Evolutionary conservation across 2,329 filamentous ascomycete genomes (phyloP), one percentile per base, ranked within the genome.

Genomic region (Aureobasidium sp.): DNA sequence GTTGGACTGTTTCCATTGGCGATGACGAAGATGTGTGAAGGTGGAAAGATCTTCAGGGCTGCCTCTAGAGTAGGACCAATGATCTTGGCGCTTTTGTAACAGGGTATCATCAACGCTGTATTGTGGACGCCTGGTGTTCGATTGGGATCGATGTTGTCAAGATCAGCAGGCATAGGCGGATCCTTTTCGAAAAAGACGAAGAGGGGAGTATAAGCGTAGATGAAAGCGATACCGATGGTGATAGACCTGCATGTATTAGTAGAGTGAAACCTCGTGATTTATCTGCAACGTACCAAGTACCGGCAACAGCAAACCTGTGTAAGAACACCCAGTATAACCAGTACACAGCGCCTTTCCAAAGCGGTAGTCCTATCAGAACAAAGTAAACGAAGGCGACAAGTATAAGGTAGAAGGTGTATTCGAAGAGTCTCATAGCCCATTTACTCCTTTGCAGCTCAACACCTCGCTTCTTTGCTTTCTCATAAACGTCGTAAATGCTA

Each of bases 1-100:
- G 71, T 76, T 1, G 75, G 71, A 17, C 74, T 77, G 67, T 80
- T 79, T 37, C 79, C 79, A 61, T 81, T 81, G 1, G 78, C 79
- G 20, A 81, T 74, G 36, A 78, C 77, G 64, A 76, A 81, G 51
- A 80, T 78, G 58, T 79, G 74, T 12, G 72, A 70, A 1, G 75
- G 67, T 0, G 77, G 78, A 63, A 80, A 81, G 53, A 80, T 72
- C 61, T 78, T 76, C 36, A 80, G 65, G 0, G 78, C 78, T 1
- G 78, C 77, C 62, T 76, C 71, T 8, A 80, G 65, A 1, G 78
- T 79, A 0, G 70, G 70, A 2, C 70, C 73, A 29, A 80, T 75
- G 42, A 79, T 71, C 1, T 68, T 66, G 5, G 73, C 78, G 2
- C 78, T 77, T 66, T 78, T 79, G 68, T 79, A 80, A 65, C 78